phyloP scores from a whole-genome alignment of 2,329 filamentous ascomycete species.

The Stagonosporopsis cucurbitacearum region DNA sequence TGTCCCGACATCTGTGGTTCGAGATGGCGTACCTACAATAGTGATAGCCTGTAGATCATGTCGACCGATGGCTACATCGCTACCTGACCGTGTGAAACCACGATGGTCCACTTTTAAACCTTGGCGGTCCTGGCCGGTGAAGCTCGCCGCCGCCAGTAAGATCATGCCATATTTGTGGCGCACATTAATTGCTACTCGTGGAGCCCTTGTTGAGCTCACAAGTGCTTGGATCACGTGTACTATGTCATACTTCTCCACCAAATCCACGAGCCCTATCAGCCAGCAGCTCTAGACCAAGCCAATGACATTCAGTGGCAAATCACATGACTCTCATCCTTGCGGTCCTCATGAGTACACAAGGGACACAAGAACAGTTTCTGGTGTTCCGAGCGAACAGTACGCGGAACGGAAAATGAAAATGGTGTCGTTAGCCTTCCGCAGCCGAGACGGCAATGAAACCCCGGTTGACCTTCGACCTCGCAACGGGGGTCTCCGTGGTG shows the following conservation, averaged over 20 bases:
- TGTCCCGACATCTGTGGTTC: not conserved
- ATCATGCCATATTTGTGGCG: not conserved
- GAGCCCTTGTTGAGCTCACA: no score
- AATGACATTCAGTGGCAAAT: no score
- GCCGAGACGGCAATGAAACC: not conserved
- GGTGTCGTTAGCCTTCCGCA: not conserved
- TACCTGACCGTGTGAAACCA: not conserved
- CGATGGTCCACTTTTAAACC: not conserved
- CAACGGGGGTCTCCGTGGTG: not conserved
- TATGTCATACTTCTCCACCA: no score
- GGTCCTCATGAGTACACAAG: no score
- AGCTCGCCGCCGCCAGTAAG: not conserved
- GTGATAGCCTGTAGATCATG: conserved; percentile 4
- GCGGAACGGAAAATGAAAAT: not conserved
- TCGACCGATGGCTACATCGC: not conserved
- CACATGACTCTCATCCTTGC: no score
- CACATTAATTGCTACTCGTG: not conserved
- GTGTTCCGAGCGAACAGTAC: no score
- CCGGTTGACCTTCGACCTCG: not conserved
- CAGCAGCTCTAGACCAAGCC: no score
- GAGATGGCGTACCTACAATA: not conserved
- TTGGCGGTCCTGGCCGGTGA: not conserved
- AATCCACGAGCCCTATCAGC: no score
- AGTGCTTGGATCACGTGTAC: no score
- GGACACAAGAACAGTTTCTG: no score